phyloP scores from a whole-genome alignment of 225 moss, liverwort and hornwort species.

The Sphagnum contortum region DNA sequence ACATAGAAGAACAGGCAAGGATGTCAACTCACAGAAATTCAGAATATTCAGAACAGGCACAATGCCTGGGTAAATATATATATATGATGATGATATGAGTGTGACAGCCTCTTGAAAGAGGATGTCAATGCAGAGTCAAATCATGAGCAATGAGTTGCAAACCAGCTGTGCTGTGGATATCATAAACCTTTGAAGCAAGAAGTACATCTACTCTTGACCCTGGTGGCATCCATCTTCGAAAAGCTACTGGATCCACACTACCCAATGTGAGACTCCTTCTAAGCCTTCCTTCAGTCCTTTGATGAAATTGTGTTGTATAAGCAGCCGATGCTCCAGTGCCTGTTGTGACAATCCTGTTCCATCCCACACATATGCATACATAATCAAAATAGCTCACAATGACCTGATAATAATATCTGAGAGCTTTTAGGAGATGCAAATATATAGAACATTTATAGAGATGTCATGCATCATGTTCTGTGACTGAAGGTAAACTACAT shows the following conservation, averaged over 20 bases:
- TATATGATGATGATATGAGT: no score
- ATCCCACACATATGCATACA: background rate
- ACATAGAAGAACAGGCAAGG: no score
- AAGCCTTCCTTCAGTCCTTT: background rate
- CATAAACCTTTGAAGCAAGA: background rate
- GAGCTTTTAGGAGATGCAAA: background rate
- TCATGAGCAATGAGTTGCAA: background rate
- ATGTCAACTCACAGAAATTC: no score
- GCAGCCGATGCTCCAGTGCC: background rate
- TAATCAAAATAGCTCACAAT: background rate
- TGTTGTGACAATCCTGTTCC: background rate
- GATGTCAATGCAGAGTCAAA: background rate
- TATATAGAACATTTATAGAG: background rate
- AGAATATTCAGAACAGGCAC: no score
- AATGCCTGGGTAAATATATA: no score
- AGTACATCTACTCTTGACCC: background rate
- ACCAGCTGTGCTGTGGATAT: background rate
- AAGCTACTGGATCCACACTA: background rate
- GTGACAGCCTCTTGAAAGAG: background rate
- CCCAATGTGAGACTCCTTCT: background rate
- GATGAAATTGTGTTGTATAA: background rate
- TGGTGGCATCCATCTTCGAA: background rate
- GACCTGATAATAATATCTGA: background rate
- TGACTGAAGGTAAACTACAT: background rate
- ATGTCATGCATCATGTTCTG: background rate